Evolutionary conservation across 192 early-diverging fungal genomes (phyloP).

Genomic region (Podila verticillata): DNA sequence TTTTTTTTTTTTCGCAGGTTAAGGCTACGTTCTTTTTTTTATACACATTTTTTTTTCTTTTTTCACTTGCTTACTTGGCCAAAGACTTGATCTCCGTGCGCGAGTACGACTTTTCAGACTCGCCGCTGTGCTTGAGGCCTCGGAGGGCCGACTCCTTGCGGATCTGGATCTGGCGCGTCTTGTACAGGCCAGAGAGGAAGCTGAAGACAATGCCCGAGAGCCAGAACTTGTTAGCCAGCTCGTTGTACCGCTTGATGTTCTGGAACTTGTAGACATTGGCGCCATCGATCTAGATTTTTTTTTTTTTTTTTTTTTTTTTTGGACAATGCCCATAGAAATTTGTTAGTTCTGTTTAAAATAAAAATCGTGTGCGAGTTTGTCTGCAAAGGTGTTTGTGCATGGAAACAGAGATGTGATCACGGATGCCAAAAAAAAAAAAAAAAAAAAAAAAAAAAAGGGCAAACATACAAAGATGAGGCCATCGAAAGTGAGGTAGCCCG

Average conservation of each 20-base stretch:
- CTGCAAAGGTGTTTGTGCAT: background rate
- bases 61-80: constrained; percentile 13
- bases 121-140: constrained; percentile 21
- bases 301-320: no score
- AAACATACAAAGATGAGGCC: constrained; percentile 69
- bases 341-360: background rate
- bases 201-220: constrained; percentile 68
- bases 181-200: constrained; percentile 69
- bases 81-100: constrained; percentile 20
- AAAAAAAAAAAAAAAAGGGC: no score
- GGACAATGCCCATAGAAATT: no score
- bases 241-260: constrained; percentile 69
- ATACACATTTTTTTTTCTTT: background rate
- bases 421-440: background rate
- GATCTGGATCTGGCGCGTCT: constrained; percentile 63
- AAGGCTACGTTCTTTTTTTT: background rate
- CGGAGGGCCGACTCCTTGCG: constrained; percentile 43
- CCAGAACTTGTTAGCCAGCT: constrained; percentile 75
- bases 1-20: background rate
- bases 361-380: background rate
- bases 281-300: constrained; percentile 58
- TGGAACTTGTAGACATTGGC: constrained; percentile 66
- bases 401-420: background rate
- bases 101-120: constrained; percentile 22
- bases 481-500: constrained; percentile 71